Conservation (phyloP, 768 basidiomycete genomes). For the Sarcomyxa edulis region DNA sequence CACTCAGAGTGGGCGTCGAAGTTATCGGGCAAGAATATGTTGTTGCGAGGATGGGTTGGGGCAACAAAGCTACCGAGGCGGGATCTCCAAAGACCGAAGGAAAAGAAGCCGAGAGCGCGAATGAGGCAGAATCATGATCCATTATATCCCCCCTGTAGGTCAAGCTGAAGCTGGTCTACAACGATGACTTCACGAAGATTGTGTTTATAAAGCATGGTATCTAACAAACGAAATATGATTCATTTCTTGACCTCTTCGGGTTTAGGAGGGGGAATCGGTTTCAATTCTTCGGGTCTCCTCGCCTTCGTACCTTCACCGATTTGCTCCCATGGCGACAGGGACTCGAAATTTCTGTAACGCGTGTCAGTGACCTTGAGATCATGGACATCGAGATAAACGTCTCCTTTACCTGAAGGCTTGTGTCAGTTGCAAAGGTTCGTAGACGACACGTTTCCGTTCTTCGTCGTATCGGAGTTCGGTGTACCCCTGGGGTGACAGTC, state of each 20-base stretch:
- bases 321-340: constrained; percentile 94
- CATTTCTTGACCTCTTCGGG: constrained; percentile 81
- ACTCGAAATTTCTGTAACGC: constrained; percentile 79
- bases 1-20: constrained; percentile 79
- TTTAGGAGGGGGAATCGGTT: constrained; percentile 70
- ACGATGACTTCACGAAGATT: background rate
- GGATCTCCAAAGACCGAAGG: constrained; percentile 6
- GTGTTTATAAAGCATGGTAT: constrained; percentile 1
- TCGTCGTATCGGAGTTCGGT: constrained; percentile 98
- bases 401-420: constrained; percentile 92
- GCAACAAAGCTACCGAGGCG: constrained; percentile 24
- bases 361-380: background rate
- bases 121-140: background rate
- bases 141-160: too few species aligned
- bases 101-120: constrained; percentile 14
- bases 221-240: constrained; percentile 12
- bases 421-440: constrained; percentile 95
- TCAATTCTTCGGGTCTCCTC: constrained; percentile 63
- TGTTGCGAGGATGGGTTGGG: constrained; percentile 83
- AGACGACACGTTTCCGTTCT: constrained; percentile 94
- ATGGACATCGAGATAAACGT: background rate
- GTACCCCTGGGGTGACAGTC: constrained; percentile 66
- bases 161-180: background rate
- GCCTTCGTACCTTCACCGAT: constrained; percentile 59
- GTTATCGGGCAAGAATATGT: constrained; percentile 91